A percentile compares a stretch with the other conserved stretches of the same genome.
These are phyloP conservation scores for Dactylis glomerata DNA, from an alignment of 176 grass and related monocot species.

Conservation along the genomic window DNA sequence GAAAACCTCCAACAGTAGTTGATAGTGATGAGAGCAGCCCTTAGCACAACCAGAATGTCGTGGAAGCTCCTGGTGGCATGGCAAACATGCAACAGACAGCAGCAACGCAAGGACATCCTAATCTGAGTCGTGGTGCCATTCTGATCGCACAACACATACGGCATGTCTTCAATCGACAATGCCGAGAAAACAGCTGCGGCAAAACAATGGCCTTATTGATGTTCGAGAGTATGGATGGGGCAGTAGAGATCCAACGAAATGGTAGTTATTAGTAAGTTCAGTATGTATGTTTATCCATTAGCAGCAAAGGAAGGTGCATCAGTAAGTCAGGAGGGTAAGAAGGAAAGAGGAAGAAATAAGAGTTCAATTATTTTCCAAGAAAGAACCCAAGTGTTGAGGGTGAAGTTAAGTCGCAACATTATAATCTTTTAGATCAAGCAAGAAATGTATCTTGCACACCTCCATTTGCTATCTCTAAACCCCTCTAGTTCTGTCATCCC, in stretches of 20 bases:
- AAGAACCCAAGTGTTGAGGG: neutral
- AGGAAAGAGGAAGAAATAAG: neutral
- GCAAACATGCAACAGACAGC: neutral
- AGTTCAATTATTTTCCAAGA: neutral
- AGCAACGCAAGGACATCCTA: neutral
- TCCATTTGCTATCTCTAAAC: neutral
- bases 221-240: neutral
- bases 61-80: neutral
- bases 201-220: neutral
- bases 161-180: neutral
- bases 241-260: neutral
- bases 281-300: neutral
- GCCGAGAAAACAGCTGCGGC: neutral
- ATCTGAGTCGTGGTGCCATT: neutral
- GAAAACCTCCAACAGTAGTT: neutral
- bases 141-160: neutral
- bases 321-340: neutral
- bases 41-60: neutral
- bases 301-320: neutral
- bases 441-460: neutral
- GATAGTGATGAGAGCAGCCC: neutral
- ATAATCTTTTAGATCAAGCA: slow-evolving; percentile 11
- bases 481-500: neutral
- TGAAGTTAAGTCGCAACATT: neutral
- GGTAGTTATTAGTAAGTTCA: slow-evolving; percentile 1